Evolutionary conservation across 2,329 filamentous ascomycete species (phyloP).

Genomic region (Fusarium papillatum): DNA sequence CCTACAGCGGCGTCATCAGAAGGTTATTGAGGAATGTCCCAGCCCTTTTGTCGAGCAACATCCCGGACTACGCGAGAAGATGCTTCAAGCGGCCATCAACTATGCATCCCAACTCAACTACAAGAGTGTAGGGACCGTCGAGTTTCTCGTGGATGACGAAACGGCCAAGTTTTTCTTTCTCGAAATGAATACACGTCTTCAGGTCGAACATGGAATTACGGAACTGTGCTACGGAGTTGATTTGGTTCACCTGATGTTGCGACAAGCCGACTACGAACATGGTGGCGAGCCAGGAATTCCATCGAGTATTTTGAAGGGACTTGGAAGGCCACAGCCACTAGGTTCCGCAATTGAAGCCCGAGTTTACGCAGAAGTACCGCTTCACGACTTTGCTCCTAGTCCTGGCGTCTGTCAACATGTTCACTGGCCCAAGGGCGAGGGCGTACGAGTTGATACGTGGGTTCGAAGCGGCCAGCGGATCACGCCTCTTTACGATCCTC

Average conservation of each 20-base stretch:
- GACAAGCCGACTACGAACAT: constrained; percentile 46
- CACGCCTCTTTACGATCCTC: constrained; percentile 69
- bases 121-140: constrained; percentile 49
- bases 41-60: constrained; percentile 67
- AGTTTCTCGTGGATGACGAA: constrained; percentile 75
- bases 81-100: constrained; percentile 29
- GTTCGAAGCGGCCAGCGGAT: constrained; percentile 68
- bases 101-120: constrained; percentile 28
- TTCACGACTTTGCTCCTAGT: neutral
- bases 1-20: constrained; percentile 77
- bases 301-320: neutral
- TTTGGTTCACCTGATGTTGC: constrained; percentile 68
- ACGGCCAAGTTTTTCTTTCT: constrained; percentile 71
- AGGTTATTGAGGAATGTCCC: constrained; percentile 79
- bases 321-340: neutral
- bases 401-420: neutral
- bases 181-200: constrained; percentile 72
- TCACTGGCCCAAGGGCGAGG: constrained; percentile 61
- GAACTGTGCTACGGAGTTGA: constrained; percentile 83
- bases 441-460: constrained; percentile 73
- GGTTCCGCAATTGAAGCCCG: neutral
- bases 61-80: constrained; percentile 46
- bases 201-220: constrained; percentile 85
- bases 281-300: constrained; percentile 17
- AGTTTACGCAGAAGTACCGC: neutral